Conservation (phyloP, 352 stramenopile species). For the Phytophthora idaei region DNA sequence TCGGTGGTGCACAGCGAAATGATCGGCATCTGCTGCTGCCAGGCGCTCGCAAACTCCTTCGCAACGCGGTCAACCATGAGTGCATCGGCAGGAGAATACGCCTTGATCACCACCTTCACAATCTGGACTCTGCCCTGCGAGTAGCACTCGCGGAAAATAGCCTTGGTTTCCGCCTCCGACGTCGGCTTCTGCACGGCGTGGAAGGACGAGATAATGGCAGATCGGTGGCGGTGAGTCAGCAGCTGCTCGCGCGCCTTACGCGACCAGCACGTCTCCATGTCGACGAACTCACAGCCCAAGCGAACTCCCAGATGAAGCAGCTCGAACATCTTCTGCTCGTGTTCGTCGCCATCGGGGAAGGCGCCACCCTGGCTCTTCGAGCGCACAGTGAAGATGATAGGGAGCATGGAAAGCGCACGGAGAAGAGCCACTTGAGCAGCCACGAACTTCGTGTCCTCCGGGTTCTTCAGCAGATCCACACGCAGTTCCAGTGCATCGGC, state of each 20-base stretch:
- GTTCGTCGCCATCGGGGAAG: constrained; percentile 90
- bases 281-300: constrained; percentile 95
- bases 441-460: constrained; percentile 64
- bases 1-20: constrained; percentile 95
- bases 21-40: constrained; percentile 88
- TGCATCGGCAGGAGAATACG: constrained; percentile 81
- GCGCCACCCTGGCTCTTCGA: constrained; percentile 94
- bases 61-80: constrained; percentile 84
- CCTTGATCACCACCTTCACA: constrained; percentile 92
- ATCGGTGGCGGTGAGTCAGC: constrained; percentile 45
- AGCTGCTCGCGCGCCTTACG: constrained; percentile 68
- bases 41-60: constrained; percentile 53
- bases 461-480: constrained; percentile 90
- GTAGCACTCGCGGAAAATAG: constrained; percentile 79
- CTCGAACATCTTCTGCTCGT: constrained; percentile 85
- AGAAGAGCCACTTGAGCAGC: constrained; percentile 73
- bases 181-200: constrained; percentile 66
- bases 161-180: constrained; percentile 48
- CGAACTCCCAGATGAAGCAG: constrained; percentile 92
- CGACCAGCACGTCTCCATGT: constrained; percentile 94
- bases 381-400: constrained; percentile 97
- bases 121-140: constrained; percentile 77
- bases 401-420: constrained; percentile 90
- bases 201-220: constrained; percentile 81
- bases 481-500: constrained; percentile 97